Evolutionary conservation across 768 basidiomycete genomes (phyloP), one percentile per base, ranked within the genome.

Genomic region (Amanita subjunquillea): DNA sequence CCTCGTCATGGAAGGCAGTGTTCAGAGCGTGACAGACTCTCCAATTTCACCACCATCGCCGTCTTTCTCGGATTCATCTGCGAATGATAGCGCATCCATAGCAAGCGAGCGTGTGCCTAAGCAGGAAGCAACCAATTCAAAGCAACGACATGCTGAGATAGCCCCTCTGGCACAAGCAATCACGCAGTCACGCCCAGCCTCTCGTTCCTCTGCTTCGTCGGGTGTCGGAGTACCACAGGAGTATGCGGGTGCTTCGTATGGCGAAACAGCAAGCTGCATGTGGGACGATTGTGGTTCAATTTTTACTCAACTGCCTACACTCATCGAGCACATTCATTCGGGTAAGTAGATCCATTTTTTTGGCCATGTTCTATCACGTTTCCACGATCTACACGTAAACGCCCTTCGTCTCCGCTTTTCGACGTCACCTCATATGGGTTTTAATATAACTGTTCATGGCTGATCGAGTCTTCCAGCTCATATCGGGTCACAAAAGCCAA

Each of bases 311-410:
- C 70, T 91, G 15, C 81, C 77, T 15, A 80, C 80, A 3, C 72
- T 94, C 53, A 88, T 93, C 55, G 81, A 83, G 25, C 92, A 95
- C 62, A 82, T 95, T 27, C 87, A 91, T 59, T 72, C 78, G 53
- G 82, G 92, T 92, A 60, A 65, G 83, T 25, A 22, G 15, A n/a
- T 13, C 39, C 45, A 15, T 46, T n/a, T 47, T 56, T 51, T 38
- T 8, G 44, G 44, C 29, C 41, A 10, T 44, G 44, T 53, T 37
- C 17, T 15, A 25, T 34, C 34, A 38, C 36, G 9, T 44, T 53
- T 54, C 27, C 37, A 44, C 23, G 40, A 22, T 17, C 48, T 41
- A 43, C 37, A 39, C 40, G 37, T 50, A 30, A 37, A 25, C 17
- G 15, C 8, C 17, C 20, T 38, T 23, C n/a, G 10, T 6, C 29